These are phyloP conservation scores for Sporobolus alterniflorus DNA, from an alignment of 202 grass and related monocot species.

Conservation along the genomic window DNA sequence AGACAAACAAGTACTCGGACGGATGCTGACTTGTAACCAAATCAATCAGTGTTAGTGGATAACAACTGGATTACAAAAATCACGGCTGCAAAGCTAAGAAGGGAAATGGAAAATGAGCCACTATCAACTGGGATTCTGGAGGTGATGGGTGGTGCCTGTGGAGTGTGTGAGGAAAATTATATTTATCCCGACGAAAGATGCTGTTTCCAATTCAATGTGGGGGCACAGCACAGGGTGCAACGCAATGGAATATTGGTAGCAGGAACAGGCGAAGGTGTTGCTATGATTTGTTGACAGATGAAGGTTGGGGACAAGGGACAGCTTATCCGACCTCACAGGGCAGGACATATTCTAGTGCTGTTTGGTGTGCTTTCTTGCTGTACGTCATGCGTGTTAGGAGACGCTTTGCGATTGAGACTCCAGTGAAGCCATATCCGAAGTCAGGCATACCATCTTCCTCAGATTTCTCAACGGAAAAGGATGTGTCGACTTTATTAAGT, in stretches of 20 bases:
- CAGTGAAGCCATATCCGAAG: background rate
- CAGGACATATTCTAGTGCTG: conserved; percentile 10
- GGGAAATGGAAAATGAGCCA: conserved; percentile 7
- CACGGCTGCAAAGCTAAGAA: background rate
- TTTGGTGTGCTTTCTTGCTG: conserved; percentile 2
- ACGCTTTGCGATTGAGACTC: background rate
- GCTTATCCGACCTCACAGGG: conserved; percentile 11
- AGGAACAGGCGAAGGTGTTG: background rate
- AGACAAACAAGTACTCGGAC: background rate
- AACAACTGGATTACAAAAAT: conserved; percentile 20
- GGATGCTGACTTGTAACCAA: conserved; percentile 20
- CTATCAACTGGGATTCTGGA: background rate
- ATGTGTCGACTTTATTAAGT: background rate
- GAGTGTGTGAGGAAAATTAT: conserved; percentile 10
- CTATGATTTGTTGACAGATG: background rate
- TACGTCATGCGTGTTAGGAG: background rate
- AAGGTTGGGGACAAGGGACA: background rate
- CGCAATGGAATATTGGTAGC: conserved; percentile 28
- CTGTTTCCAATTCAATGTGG: conserved; percentile 4
- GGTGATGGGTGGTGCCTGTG: background rate
- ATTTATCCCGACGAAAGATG: background rate
- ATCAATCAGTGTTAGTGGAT: conserved; percentile 7
- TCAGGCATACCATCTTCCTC: conserved; percentile 38
- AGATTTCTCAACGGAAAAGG: background rate
- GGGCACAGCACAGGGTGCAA: background rate